Evolutionary conservation across 495 filamentous ascomycete genomes (phyloP), one percentile per base, ranked within the genome.

Genomic region (Elasticomyces elasticus): DNA sequence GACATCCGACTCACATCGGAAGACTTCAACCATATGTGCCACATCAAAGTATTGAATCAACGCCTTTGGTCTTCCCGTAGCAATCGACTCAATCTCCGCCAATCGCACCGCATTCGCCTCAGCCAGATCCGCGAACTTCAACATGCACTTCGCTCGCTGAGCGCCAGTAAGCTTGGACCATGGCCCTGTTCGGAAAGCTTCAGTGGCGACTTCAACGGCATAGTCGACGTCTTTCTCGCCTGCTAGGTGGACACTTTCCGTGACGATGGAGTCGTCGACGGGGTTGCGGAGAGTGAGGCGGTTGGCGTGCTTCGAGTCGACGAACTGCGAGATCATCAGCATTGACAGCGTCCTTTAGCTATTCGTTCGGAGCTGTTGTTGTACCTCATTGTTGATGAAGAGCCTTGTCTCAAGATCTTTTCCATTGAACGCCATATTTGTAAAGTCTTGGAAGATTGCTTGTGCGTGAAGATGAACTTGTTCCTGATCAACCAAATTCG

Each of bases 51-150:
- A n/a, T n/a, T n/a, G n/a, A n/a, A n/a, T n/a, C n/a, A n/a, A n/a
- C n/a, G n/a, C 41, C 31, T 37, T 30, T 7, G 54, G 54, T 30
- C 43, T 23, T 23, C 54, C 49, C 55, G 41, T 58, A 1, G 46
- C 6, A 15, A 53, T 38, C 0, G 49, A 47, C 19, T 53, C 55
- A n/a, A 48, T 15, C 28, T 44, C 10, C 13, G 38, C 49, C 17
- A 58, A 28, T 17, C 53, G 45, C 15, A 17, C 49, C 6, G 49
- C 40, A 15, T 74, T 43, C 55, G 66, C 44, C 24, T 73, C 67
- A 11, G 73, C 57, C 37, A 73, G 52, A 38, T 67, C 62, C 0
- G 70, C 69, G 37, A 73, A 62, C 49, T 66, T 69, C 53, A 53
- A 13, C 58, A 73, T 56, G 33, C 64, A 56, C 10, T 60, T 59